These are phyloP conservation scores for Parascedosporium putredinis DNA, from an alignment of 2,329 filamentous ascomycete species.

Conservation along the genomic window DNA sequence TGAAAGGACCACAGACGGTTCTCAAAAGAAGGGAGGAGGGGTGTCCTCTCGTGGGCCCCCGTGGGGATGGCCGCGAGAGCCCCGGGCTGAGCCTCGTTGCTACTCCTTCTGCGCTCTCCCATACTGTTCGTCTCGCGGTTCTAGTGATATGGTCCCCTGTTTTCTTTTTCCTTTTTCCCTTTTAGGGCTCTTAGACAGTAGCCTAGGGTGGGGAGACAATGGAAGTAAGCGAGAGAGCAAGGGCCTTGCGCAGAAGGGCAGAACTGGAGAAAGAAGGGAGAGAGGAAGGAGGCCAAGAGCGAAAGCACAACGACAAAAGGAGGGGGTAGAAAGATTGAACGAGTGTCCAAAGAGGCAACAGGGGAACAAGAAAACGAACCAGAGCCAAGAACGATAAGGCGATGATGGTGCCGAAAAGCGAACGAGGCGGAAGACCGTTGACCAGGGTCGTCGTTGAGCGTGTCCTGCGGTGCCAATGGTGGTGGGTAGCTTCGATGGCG, in stretches of 20 bases:
- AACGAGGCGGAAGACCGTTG: too few relatives aligned
- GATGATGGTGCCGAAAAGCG: too few relatives aligned
- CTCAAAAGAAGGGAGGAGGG: neutral
- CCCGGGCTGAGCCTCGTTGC: neutral
- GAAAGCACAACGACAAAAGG: neutral
- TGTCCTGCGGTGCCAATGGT: too few relatives aligned
- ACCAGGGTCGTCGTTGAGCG: too few relatives aligned
- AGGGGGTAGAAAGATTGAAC: neutral
- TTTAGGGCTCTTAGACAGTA: too few relatives aligned
- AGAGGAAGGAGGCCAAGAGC: neutral
- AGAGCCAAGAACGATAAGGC: too few relatives aligned
- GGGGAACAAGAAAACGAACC: neutral
- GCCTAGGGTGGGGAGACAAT: slow-evolving; percentile 10
- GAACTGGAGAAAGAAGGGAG: neutral
- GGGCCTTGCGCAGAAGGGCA: too few relatives aligned
- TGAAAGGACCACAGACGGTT: neutral
- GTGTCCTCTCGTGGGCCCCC: neutral
- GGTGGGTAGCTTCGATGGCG: too few relatives aligned
- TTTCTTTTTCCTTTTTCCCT: too few relatives aligned
- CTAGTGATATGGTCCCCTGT: too few relatives aligned
- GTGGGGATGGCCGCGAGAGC: neutral
- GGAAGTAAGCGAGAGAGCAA: neutral
- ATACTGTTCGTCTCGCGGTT: slow-evolving; percentile 4
- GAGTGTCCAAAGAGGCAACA: too few relatives aligned
- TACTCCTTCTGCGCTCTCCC: neutral